These are phyloP conservation scores for Hypomyces perniciosus DNA, from an alignment of 2,329 filamentous ascomycete genomes.

Conservation along the genomic window DNA sequence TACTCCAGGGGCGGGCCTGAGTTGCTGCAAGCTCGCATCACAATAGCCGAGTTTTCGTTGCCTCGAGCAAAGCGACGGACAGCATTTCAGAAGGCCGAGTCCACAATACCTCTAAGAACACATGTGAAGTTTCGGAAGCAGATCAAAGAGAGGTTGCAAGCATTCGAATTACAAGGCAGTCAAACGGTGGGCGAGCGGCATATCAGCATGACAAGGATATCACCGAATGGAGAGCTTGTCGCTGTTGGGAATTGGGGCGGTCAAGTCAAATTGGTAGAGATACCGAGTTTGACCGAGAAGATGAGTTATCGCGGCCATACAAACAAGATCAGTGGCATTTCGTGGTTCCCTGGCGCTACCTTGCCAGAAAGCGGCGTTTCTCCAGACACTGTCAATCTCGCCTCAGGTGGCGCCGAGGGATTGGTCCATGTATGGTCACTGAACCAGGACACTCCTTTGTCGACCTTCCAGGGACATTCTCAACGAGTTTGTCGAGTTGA, in stretches of 20 bases:
- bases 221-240: slow-evolving; percentile 75
- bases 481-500: slow-evolving; percentile 87
- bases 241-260: slow-evolving; percentile 93
- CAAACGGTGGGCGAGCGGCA: slow-evolving; percentile 89
- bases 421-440: slow-evolving; percentile 88
- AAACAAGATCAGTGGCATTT: slow-evolving; percentile 81
- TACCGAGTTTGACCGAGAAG: slow-evolving; percentile 76
- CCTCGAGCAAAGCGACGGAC: slow-evolving; percentile 74
- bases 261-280: slow-evolving; percentile 75
- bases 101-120: slow-evolving; percentile 75
- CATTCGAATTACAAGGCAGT: slow-evolving; percentile 86
- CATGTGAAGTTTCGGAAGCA: slow-evolving; percentile 90
- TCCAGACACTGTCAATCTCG: slow-evolving; percentile 70
- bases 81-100: slow-evolving; percentile 71
- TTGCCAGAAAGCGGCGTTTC: slow-evolving; percentile 66
- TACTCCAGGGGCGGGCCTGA: slow-evolving; percentile 78
- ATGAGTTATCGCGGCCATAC: slow-evolving; percentile 75
- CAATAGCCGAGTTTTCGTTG: slow-evolving; percentile 78
- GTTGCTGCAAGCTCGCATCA: slow-evolving; percentile 67
- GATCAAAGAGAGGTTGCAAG: slow-evolving; percentile 74
- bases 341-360: slow-evolving; percentile 83
- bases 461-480: slow-evolving; percentile 75
- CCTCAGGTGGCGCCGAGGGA: slow-evolving; percentile 84
- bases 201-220: slow-evolving; percentile 85
- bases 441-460: slow-evolving; percentile 74